Evolutionary conservation across 768 basidiomycete species (phyloP).

Genomic region (Suillus clintonianus): DNA sequence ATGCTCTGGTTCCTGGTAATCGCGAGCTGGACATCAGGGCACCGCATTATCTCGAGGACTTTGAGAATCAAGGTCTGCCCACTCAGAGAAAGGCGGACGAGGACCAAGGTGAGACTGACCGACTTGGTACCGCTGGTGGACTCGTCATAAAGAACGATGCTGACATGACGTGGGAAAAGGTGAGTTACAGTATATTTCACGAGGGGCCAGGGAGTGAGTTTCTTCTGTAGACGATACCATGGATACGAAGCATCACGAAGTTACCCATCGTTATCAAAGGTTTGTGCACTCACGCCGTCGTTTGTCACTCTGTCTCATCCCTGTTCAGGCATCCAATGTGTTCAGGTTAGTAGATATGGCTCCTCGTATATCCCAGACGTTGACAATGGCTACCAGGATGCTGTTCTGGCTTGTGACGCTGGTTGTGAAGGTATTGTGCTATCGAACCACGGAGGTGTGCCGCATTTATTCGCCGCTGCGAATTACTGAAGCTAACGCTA

Average conservation of each 20-base stretch:
- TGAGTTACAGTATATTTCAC: constrained; percentile 20
- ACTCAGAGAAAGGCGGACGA: constrained; percentile 22
- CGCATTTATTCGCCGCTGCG: not conserved
- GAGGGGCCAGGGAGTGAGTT: not conserved
- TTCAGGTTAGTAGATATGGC: constrained; percentile 46
- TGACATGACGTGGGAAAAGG: constrained; percentile 79
- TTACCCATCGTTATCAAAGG: constrained; percentile 80
- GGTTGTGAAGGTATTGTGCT: constrained; percentile 88
- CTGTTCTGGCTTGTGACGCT: constrained; percentile 77
- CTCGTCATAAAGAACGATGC: constrained; percentile 66
- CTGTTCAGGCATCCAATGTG: constrained; percentile 66
- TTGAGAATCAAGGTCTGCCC: constrained; percentile 42
- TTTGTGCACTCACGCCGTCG: constrained; percentile 14
- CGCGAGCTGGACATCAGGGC: constrained; percentile 73
- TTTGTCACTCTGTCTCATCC: constrained; percentile 11
- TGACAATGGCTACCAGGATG: constrained; percentile 57
- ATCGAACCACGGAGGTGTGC: constrained; percentile 85
- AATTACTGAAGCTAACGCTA: not conserved
- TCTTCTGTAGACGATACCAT: constrained; percentile 64
- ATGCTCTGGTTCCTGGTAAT: constrained; percentile 82
- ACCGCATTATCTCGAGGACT: constrained; percentile 57
- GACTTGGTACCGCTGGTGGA: constrained; percentile 67
- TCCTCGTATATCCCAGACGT: not conserved
- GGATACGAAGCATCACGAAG: constrained; percentile 68
- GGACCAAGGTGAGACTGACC: constrained; percentile 38